phyloP scores from a whole-genome alignment of 805 yeast genomes.

The Ogataea trehaloabstinens region DNA sequence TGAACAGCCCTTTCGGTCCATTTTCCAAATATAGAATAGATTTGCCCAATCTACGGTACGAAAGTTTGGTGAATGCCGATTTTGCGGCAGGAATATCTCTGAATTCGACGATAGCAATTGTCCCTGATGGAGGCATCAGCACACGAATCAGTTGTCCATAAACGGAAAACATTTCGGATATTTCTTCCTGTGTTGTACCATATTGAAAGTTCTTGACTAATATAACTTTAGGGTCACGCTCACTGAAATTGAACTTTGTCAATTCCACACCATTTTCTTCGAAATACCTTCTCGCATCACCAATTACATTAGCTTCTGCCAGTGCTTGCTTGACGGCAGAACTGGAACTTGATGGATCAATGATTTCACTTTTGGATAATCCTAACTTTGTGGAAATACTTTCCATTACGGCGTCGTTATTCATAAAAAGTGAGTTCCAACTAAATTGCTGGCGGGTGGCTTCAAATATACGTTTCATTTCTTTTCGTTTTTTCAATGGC shows the following conservation, averaged over 20 bases:
- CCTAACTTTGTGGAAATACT: constrained; percentile 87
- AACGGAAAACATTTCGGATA: constrained; percentile 76
- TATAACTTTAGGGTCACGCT: constrained; percentile 76
- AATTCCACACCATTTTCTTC: constrained; percentile 84
- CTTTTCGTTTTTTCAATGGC: constrained; percentile 89
- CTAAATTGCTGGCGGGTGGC: constrained; percentile 86
- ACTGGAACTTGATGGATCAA: constrained; percentile 81
- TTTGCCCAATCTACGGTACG: constrained; percentile 85
- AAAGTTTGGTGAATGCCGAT: constrained; percentile 81
- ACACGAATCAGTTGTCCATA: constrained; percentile 79
- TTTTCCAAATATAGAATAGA: constrained; percentile 87
- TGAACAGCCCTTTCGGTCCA: constrained; percentile 84
- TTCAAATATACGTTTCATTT: constrained; percentile 75
- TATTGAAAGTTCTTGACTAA: constrained; percentile 88
- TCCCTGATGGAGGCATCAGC: constrained; percentile 94
- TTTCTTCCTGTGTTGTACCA: constrained; percentile 78
- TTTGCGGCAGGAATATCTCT: constrained; percentile 81
- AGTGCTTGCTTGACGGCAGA: constrained; percentile 96
- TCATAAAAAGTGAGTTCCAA: constrained; percentile 94
- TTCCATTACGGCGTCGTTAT: constrained; percentile 86
- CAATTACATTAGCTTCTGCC: constrained; percentile 95
- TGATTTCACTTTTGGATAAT: constrained; percentile 72
- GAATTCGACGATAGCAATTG: constrained; percentile 91
- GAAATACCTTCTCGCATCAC: constrained; percentile 84
- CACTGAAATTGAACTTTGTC: constrained; percentile 61